Evolutionary conservation across 2,329 filamentous ascomycete genomes (phyloP).

Genomic region (Leptographium lundbergii): DNA sequence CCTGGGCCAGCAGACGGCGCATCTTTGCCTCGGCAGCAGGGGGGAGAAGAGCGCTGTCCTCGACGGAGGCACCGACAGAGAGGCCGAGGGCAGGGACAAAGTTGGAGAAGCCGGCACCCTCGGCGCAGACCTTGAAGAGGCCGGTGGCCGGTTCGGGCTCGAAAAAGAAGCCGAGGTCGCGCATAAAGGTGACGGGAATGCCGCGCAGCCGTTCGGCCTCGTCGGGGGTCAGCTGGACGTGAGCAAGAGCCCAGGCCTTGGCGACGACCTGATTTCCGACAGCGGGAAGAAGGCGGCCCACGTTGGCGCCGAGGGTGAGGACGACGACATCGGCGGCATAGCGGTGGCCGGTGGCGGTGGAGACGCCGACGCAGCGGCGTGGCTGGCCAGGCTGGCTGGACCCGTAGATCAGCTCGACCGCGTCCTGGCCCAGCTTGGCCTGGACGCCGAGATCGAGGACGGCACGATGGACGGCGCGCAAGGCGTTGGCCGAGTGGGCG

Average conservation of each 20-base stretch:
- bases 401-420: slow-evolving; percentile 26
- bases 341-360: slow-evolving; percentile 15
- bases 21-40: slow-evolving; percentile 38
- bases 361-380: slow-evolving; percentile 16
- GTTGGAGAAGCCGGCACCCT: slow-evolving; percentile 41
- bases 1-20: slow-evolving; percentile 35
- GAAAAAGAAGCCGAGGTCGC: slow-evolving; percentile 53
- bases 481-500: slow-evolving; percentile 39
- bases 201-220: slow-evolving; percentile 41
- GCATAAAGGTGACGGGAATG: slow-evolving; percentile 47
- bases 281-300: slow-evolving; percentile 33
- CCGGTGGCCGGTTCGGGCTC: slow-evolving; percentile 47
- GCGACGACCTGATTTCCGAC: slow-evolving; percentile 38
- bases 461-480: slow-evolving; percentile 32
- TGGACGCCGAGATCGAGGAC: slow-evolving; percentile 20
- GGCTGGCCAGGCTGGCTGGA: slow-evolving; percentile 5
- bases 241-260: slow-evolving; percentile 46
- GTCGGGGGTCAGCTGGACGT: slow-evolving; percentile 41
- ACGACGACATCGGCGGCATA: slow-evolving; percentile 29
- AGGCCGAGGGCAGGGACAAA: slow-evolving; percentile 12
- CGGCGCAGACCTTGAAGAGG: slow-evolving; percentile 46
- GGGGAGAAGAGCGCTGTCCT: slow-evolving; percentile 36
- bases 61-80: slow-evolving; percentile 25
- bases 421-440: slow-evolving; percentile 25
- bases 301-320: slow-evolving; percentile 15